Evolutionary conservation across 192 early-diverging fungal species (phyloP), one percentile per base, ranked within the genome.

Genomic region (Coemansia sp.): DNA sequence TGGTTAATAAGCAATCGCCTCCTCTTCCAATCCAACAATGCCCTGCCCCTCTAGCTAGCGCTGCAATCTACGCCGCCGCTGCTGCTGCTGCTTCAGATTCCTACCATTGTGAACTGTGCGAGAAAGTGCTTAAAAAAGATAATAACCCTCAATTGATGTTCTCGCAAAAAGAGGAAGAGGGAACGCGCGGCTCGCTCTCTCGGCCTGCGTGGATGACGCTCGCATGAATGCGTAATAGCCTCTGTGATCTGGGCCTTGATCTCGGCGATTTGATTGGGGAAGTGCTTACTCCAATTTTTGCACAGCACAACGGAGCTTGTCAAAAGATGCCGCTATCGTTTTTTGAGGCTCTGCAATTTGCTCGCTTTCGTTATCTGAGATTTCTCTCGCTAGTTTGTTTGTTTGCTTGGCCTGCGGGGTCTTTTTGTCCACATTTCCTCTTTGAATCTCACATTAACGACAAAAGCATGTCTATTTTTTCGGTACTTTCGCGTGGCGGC

Each of bases 401-500:
- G 21, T 25, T 52, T 52, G 36, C 28, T 47, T 28, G 52, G 14
- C 14, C 16, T 55, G 25, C 28, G 14, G 48, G 48, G 21, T 13
- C 52, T 26, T 55, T 53, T 16, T 52, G 11, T 25, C 6, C 31
- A 26, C 5, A 7, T 23, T 52, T 52, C 10, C 7, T 18, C 18
- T 21, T 47, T 18, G 11, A 52, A 52, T 52, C 25, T 23, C 52
- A 37, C 56, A 35, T 37, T 21, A 37, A 4, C 56, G 20, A 53
- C 28, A 58, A 35, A 60, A 23, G 31, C 23, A 82, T 82, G 79
- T 77, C 75, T 35, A 77, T 82, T 34, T 82, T 82, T 42, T 82
- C 79, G 2, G 75, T 69, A 33, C 52, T 82, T 28, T 81, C 78
- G 28, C 75, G 75, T 60, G 65, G 69, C 47, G 66, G 65, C 16